Percentiles rank a stretch among this genome's conserved stretches.
These are phyloP conservation scores for Flueggea neowawraea DNA, from an alignment of 441 rosid genomes.

Conservation along the genomic window DNA sequence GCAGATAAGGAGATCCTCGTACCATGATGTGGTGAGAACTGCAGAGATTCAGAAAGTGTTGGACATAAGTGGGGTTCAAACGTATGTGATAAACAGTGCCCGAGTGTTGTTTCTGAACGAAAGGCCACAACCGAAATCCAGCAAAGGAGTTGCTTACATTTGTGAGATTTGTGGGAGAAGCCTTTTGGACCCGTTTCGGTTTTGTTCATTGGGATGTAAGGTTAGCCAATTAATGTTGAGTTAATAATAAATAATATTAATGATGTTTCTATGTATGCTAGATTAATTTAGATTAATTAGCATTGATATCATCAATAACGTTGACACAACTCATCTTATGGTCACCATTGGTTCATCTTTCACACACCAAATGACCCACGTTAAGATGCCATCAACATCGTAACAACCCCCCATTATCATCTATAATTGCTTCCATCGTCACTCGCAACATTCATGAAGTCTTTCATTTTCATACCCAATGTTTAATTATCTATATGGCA, in stretches of 20 bases:
- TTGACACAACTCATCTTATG: slow-evolving; percentile 10
- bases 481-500: neutral
- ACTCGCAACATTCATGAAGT: neutral
- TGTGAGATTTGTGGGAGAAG: slow-evolving; percentile 71
- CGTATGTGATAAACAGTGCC: slow-evolving; percentile 76
- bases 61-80: slow-evolving; percentile 70
- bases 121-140: slow-evolving; percentile 66
- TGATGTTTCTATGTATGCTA: neutral
- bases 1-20: slow-evolving; percentile 78
- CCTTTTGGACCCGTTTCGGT: slow-evolving; percentile 60
- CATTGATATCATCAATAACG: neutral
- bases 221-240: slow-evolving; percentile 22
- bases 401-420: slow-evolving; percentile 21
- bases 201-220: slow-evolving; percentile 86
- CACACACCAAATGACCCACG: slow-evolving; percentile 14
- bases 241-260: neutral
- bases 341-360: slow-evolving; percentile 15
- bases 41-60: slow-evolving; percentile 59
- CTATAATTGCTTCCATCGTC: slow-evolving; percentile 8
- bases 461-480: too few relatives aligned
- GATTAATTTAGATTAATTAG: neutral
- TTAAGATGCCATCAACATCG: slow-evolving; percentile 25
- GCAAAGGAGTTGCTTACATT: slow-evolving; percentile 44
- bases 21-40: slow-evolving; percentile 73
- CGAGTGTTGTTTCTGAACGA: slow-evolving; percentile 69